Percentiles rank a stretch among this genome's conserved stretches.
These are phyloP conservation scores for Hypoxylon sp. DNA, from an alignment of 2,329 filamentous ascomycete genomes.

Conservation along the genomic window DNA sequence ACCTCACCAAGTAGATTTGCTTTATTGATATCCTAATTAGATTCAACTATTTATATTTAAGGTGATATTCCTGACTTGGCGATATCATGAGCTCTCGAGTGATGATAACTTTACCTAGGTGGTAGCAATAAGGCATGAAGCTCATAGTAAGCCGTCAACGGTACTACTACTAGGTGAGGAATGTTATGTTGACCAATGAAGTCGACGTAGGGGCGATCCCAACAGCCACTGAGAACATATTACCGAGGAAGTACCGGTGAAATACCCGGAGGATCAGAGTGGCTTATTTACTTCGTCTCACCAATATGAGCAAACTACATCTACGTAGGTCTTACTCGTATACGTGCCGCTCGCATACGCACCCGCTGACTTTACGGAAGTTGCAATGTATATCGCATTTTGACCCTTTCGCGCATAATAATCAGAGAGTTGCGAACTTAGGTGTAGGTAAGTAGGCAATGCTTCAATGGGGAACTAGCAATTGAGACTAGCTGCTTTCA, in stretches of 20 bases:
- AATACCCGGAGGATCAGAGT: too few species aligned
- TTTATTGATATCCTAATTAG: not conserved
- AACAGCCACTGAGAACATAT: not conserved
- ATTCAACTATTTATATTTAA: too few species aligned
- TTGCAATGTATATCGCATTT: too few species aligned
- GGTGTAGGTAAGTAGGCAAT: not conserved
- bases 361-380: too few species aligned
- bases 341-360: too few species aligned
- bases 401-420: too few species aligned
- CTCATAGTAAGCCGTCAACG: not conserved
- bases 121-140: not conserved
- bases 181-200: not conserved
- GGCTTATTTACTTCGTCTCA: too few species aligned
- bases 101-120: not conserved
- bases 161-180: not conserved
- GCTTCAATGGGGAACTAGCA: not conserved
- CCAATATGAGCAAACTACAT: too few species aligned
- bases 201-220: not conserved
- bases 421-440: too few species aligned
- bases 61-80: not conserved
- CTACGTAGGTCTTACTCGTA: too few species aligned
- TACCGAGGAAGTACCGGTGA: too few species aligned
- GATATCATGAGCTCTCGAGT: not conserved
- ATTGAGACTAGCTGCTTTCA: not conserved
- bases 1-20: not conserved